Conservation (phyloP, 1,284 basidiomycete genomes). For the Phellopilus nigrolimitatus region DNA sequence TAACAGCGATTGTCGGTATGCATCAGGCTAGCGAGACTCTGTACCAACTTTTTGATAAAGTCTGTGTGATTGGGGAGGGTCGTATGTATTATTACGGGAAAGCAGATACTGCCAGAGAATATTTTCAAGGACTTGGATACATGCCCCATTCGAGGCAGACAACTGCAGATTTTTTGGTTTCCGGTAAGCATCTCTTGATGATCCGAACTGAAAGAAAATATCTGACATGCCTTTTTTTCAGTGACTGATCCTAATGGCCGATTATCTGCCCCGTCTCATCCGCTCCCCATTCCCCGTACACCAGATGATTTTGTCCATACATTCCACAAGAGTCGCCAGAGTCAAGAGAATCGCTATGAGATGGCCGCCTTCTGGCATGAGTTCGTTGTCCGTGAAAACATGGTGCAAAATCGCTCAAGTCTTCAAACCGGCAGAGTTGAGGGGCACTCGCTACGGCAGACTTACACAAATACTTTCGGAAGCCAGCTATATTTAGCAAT, state of each 20-base stretch:
- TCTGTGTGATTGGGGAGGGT: constrained; percentile 44
- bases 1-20: constrained; percentile 38
- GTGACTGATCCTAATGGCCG: constrained; percentile 11
- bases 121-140: constrained; percentile 45
- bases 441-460: constrained; percentile 5
- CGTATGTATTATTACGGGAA: constrained; percentile 46
- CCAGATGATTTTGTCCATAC: constrained; percentile 12
- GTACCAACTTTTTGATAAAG: constrained; percentile 39
- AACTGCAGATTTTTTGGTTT: constrained; percentile 38
- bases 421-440: too few relatives aligned
- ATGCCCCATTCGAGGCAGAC: constrained; percentile 34
- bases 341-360: constrained; percentile 8
- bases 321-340: not conserved
- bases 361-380: constrained; percentile 10
- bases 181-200: constrained; percentile 1
- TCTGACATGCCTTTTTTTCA: not conserved
- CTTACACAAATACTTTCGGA: constrained; percentile 22
- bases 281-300: constrained; percentile 3
- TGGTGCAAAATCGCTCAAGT: constrained; percentile 21
- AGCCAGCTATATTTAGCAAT: constrained; percentile 32
- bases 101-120: constrained; percentile 37
- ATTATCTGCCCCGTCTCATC: not conserved
- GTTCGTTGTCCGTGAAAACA: constrained; percentile 17
- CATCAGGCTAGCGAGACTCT: constrained; percentile 40
- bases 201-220: constrained; percentile 11